phyloP scores from a whole-genome alignment of 352 stramenopile species.

The Pythium biforme region DNA sequence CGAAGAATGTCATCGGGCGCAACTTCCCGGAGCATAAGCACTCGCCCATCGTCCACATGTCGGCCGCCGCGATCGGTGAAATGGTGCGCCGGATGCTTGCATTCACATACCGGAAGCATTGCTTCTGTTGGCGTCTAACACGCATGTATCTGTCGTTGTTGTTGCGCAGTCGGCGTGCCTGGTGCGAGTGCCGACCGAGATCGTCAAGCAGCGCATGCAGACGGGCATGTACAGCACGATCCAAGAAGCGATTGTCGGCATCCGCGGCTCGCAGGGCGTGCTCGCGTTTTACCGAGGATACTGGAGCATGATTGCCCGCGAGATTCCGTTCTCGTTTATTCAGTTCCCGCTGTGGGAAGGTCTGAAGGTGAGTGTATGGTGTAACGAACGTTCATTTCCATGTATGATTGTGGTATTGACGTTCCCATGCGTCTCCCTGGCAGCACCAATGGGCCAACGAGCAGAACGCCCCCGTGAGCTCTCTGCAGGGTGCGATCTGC shows the following conservation, averaged over 20 bases:
- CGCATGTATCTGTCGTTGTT: not conserved
- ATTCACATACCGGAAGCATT: not conserved
- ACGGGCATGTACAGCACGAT: constrained; percentile 88
- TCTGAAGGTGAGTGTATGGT: constrained; percentile 82
- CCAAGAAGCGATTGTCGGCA: constrained; percentile 60
- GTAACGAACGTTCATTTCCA: not conserved
- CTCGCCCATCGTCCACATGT: constrained; percentile 94
- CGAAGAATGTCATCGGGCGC: constrained; percentile 72
- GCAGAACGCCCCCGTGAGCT: constrained; percentile 78
- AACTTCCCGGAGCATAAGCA: constrained; percentile 65
- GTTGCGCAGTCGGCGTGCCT: constrained; percentile 89
- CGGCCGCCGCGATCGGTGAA: constrained; percentile 93
- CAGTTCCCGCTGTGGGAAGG: constrained; percentile 99
- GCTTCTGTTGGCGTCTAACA: constrained; percentile 9
- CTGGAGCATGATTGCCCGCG: constrained; percentile 96
- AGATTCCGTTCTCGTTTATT: constrained; percentile 99
- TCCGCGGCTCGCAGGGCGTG: constrained; percentile 76
- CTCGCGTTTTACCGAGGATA: constrained; percentile 96
- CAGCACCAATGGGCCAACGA: constrained; percentile 79
- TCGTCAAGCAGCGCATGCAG: constrained; percentile 99
- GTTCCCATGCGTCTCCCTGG: not conserved
- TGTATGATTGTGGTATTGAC: not conserved
- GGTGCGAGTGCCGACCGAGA: constrained; percentile 98
- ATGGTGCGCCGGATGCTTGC: constrained; percentile 40
- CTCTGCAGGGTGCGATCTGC: constrained; percentile 93